Evolutionary conservation across 352 stramenopile genomes (phyloP).

Genomic region (Globisporangium cederbergense): DNA sequence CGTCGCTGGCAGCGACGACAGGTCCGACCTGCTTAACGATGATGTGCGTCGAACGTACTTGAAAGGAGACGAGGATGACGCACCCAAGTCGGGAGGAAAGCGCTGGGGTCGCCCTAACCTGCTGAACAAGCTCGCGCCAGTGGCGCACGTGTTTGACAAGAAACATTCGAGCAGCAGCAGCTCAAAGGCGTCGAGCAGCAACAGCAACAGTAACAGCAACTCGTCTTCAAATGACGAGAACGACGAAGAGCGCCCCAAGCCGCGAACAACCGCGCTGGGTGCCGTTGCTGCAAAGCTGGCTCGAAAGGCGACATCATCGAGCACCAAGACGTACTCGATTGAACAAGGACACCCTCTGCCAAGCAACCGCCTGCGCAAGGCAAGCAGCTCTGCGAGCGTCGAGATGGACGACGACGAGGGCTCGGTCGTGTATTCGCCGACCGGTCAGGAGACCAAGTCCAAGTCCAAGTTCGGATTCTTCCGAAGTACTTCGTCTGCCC

Average conservation of each 20-base stretch:
- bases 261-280: constrained; percentile 6
- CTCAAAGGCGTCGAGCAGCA: constrained; percentile 11
- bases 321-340: constrained; percentile 11
- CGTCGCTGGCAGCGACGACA: neutral
- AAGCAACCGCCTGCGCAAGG: constrained; percentile 19
- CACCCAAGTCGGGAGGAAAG: neutral
- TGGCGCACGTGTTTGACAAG: constrained; percentile 20
- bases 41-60: constrained; percentile 5
- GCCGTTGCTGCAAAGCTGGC: constrained; percentile 16
- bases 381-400: constrained; percentile 13
- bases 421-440: constrained; percentile 21
- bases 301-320: constrained; percentile 6
- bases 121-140: constrained; percentile 20
- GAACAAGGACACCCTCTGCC: constrained; percentile 12
- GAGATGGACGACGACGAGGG: constrained; percentile 8
- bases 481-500: neutral
- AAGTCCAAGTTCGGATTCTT: constrained; percentile 21
- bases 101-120: constrained; percentile 19
- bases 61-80: constrained; percentile 6
- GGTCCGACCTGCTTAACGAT: neutral
- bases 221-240: constrained; percentile 16
- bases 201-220: constrained; percentile 12
- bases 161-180: constrained; percentile 12
- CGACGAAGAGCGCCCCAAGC: constrained; percentile 8
- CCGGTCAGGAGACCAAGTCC: constrained; percentile 7